Evolutionary conservation across 75 land plant species (phyloP).

Genomic region (Pinus tabuliformis): DNA sequence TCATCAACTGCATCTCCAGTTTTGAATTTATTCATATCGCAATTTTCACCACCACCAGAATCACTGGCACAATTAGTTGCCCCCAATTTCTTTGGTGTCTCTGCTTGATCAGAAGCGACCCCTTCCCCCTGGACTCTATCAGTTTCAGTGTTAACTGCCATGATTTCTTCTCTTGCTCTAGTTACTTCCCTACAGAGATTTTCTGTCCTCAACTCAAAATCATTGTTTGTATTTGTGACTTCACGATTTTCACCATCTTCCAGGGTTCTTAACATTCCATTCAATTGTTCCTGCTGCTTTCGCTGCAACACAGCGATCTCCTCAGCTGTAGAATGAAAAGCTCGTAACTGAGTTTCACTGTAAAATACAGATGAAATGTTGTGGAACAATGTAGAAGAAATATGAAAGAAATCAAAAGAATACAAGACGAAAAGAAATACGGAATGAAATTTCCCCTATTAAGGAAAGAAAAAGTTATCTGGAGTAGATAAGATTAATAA

Average conservation of each 20-base stretch:
- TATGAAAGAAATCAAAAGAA: background rate
- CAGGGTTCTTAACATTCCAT: slow-evolving; percentile 81
- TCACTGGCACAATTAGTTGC: slow-evolving; percentile 19
- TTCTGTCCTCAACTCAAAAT: slow-evolving; percentile 21
- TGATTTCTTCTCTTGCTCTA: slow-evolving; percentile 7
- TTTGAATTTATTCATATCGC: background rate
- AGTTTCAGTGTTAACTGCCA: slow-evolving; percentile 5
- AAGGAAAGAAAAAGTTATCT: background rate
- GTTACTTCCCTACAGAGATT: slow-evolving; percentile 12
- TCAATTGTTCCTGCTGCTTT: slow-evolving; percentile 93
- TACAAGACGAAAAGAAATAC: background rate
- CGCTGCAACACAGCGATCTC: slow-evolving; percentile 81
- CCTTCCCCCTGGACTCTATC: background rate
- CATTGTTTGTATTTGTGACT: slow-evolving; percentile 36
- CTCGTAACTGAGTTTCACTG: slow-evolving; percentile 94
- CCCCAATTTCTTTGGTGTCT: slow-evolving; percentile 17
- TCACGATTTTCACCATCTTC: slow-evolving; percentile 89
- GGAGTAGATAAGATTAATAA: background rate
- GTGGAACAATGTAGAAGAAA: background rate
- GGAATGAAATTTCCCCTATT: background rate
- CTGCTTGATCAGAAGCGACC: slow-evolving; percentile 20
- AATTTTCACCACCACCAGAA: slow-evolving; percentile 24
- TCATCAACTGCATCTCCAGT: background rate
- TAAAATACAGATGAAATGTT: slow-evolving; percentile 3
- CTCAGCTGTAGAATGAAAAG: slow-evolving; percentile 97